Evolutionary conservation across 2,329 filamentous ascomycete species (phyloP).

Genomic region (Microthyrium microscopicum): DNA sequence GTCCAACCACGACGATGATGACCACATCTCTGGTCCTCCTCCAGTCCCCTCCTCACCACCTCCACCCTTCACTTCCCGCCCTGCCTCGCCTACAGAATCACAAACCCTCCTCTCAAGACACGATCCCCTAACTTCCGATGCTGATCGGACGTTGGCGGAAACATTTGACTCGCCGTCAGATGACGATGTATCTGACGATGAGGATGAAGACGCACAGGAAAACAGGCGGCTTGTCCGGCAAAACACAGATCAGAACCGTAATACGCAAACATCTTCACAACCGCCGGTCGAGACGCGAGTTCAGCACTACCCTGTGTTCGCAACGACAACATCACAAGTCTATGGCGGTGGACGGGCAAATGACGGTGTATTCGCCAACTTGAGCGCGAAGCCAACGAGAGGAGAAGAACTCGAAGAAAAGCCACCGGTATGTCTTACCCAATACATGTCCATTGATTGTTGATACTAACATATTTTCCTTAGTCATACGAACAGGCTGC

Average conservation of each 20-base stretch:
- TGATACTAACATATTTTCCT: slow-evolving; percentile 19
- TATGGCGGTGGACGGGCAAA: slow-evolving; percentile 61
- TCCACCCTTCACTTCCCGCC: slow-evolving; percentile 77
- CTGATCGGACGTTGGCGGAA: slow-evolving; percentile 73
- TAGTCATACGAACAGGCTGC: slow-evolving; percentile 97
- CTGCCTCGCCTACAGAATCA: slow-evolving; percentile 48
- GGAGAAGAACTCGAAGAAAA: slow-evolving; percentile 74
- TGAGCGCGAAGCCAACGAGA: slow-evolving; percentile 69
- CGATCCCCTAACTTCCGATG: slow-evolving; percentile 35
- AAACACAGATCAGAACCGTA: slow-evolving; percentile 27
- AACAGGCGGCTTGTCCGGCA: slow-evolving; percentile 78
- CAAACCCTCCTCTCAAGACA: slow-evolving; percentile 32
- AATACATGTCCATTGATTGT: no score
- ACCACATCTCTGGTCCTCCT: slow-evolving; percentile 16
- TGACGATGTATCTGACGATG: slow-evolving; percentile 53
- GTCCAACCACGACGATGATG: slow-evolving; percentile 27
- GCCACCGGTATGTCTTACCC: slow-evolving; percentile 57
- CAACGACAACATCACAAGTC: slow-evolving; percentile 30
- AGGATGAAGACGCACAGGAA: slow-evolving; percentile 55
- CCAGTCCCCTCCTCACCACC: slow-evolving; percentile 32
- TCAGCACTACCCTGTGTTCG: slow-evolving; percentile 38
- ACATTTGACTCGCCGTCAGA: slow-evolving; percentile 58
- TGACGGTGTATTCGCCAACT: slow-evolving; percentile 91
- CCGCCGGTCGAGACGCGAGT: slow-evolving; percentile 29
- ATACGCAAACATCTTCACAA: slow-evolving; percentile 11